Base-by-base conservation (phyloP, 192 early-diverging fungal species). In the Mortierella alpina region DNA sequence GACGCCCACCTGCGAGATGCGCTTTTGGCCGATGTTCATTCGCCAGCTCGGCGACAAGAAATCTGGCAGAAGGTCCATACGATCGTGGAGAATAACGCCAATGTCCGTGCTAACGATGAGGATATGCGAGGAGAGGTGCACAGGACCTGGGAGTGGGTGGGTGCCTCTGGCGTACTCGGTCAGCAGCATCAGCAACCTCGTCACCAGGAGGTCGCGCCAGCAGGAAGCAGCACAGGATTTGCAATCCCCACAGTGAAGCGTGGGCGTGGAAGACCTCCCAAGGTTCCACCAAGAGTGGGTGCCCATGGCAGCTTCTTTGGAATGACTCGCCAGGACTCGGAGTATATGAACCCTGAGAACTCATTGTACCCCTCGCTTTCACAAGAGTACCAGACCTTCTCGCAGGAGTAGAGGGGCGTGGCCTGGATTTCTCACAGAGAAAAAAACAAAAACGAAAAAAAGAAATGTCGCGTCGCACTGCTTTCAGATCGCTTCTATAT, bases 101-200 rank as follows among this genome's bases (percentile, higher is more conserved):
- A 92, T 63, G 91, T 92, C 18, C 85, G 91, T 13, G 83, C 86
- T n/a, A 73, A 85, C 9, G 86, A 86, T 12, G 86, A 87, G 18
- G 88, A 88, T 6, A 84, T 90, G 4, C 84, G 86, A 0, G 91
- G 91, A 14, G 91, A 92, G 68, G 82, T 86, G 10, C 88, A 90
- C 70, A 83, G 88, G n/a, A 84, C 84, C 54, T 92, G 91, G 91
- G 91, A 92, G 53, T 92, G 91, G 91, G 87, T 92, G 22, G 91
- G 91, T 2, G 81, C 77, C 2, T 51, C 77, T 5, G 70, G 77
- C 7, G 70, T 72, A 3, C 53, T 72, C 50, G 44, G 52, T 11
- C 63, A 79, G n/a, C 62, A 59, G 56, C 41, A 51, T 39, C 56
- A 12, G 12, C 39, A 15, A 4, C 31, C 31, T 41, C 57, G 17